Evolutionary conservation across 345 rosid species (phyloP), one percentile per base, ranked within the genome.

Genomic region (Cardamine occulta): DNA sequence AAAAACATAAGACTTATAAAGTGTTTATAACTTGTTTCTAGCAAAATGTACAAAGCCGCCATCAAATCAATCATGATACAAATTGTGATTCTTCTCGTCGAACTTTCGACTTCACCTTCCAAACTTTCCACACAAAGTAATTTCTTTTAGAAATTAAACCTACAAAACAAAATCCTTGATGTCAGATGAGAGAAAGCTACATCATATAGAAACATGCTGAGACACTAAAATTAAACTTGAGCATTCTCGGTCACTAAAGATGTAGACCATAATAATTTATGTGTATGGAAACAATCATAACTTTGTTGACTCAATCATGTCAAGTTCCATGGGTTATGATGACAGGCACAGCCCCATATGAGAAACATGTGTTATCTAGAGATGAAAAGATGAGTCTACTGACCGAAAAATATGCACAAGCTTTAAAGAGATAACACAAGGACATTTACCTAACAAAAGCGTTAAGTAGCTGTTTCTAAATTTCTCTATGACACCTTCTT

Each of bases 361-460:
- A 45, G 56, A 47, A 47, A 64, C 56, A 12, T 29, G 56, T 26
- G 4, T 24, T 12, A 72, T 51, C 42, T 37, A 26, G 32, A 18
- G 32, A 61, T 37, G 61, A 37, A 51, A 53, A 51, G 69, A 62
- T 26, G 62, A 52, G 53, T 49, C 59, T 13, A 18, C 44, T 39
- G 44, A 39, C 44, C 2, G 1, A 51, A 14, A 26, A 5, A 15
- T 44, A 51, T 26, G 61, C 69, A 37, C 29, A 61, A 37, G 21
- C 52, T 23, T 17, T 12, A 17, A 37, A 35, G 52, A 17, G 62
- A 65, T 15, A 57, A 23, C 57, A 71, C 29, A 78, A 4, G 8
- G 44, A 24, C 23, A 59, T 61, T 74, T 80, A 87, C 94, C 90
- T 85, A 61, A 49, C 26, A 68, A 75, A 48, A 64, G 80, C 82